Conservation (phyloP, 441 rosid species). For the Jatropha multifida region DNA sequence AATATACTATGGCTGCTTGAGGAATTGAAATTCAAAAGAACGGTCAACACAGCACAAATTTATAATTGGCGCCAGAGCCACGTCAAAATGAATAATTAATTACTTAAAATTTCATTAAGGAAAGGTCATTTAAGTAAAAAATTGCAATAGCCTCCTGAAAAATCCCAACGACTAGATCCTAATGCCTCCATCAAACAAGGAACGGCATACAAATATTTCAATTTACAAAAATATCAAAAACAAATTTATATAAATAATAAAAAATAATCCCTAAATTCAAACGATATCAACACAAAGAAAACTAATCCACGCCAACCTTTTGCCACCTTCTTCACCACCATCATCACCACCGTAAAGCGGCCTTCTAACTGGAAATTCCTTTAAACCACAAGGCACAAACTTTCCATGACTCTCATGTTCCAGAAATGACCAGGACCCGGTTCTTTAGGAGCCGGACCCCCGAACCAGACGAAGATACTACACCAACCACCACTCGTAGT, state of each 20-base stretch:
- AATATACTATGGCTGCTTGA: too few relatives aligned
- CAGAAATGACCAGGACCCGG: slow-evolving; percentile 61
- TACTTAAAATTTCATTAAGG: neutral
- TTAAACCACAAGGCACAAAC: slow-evolving; percentile 6
- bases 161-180: slow-evolving; percentile 23
- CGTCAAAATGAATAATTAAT: neutral
- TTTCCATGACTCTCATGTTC: slow-evolving; percentile 25
- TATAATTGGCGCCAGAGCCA: too few relatives aligned
- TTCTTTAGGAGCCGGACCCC: slow-evolving; percentile 36
- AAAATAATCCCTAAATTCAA: neutral
- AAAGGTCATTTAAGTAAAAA: neutral
- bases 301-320: neutral
- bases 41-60: too few relatives aligned
- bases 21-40: too few relatives aligned
- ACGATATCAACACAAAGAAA: neutral
- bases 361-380: neutral
- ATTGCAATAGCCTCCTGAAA: neutral
- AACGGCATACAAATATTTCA: slow-evolving; percentile 28
- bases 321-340: neutral
- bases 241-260: neutral
- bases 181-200: slow-evolving; percentile 30
- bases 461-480: slow-evolving; percentile 35
- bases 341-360: neutral
- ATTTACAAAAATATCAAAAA: neutral
- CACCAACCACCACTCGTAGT: slow-evolving; percentile 12